Percentiles rank a stretch among this genome's conserved stretches.
Evolutionary conservation across 2,329 filamentous ascomycete genomes (phyloP).

Genomic region (Tolypocladium guangdongense): DNA sequence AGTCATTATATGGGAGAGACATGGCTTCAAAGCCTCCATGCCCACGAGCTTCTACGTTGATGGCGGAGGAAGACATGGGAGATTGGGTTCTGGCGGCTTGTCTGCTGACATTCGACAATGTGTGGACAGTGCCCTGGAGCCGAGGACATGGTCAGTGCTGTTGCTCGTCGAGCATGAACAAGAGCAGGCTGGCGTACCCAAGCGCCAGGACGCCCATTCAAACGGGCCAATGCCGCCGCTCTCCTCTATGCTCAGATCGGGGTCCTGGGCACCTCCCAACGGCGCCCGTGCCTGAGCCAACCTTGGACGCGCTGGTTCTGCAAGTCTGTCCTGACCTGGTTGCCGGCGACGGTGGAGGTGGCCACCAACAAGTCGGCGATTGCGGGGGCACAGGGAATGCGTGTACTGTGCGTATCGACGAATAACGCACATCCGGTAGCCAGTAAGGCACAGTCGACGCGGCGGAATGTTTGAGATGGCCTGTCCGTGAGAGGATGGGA

Average conservation of each 20-base stretch:
- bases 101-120: slow-evolving; percentile 5
- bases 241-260: slow-evolving; percentile 1
- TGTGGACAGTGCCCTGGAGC: slow-evolving; percentile 3
- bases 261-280: slow-evolving; percentile 3
- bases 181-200: slow-evolving; percentile 4
- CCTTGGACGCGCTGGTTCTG: not conserved
- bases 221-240: slow-evolving; percentile 5
- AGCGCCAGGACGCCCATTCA: slow-evolving; percentile 7
- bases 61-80: slow-evolving; percentile 11
- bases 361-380: not conserved
- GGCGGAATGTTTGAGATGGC: slow-evolving; percentile 1
- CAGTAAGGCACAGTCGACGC: not conserved
- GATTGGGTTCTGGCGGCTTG: slow-evolving; percentile 4
- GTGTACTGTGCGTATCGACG: not conserved
- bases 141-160: slow-evolving; percentile 7
- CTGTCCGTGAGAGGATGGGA: not conserved
- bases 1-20: slow-evolving; percentile 12
- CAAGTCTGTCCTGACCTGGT: slow-evolving; percentile 2
- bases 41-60: slow-evolving; percentile 9
- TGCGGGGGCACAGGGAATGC: slow-evolving; percentile 1
- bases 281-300: not conserved
- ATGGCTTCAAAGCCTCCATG: slow-evolving; percentile 10
- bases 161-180: not conserved
- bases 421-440: not conserved
- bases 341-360: slow-evolving; percentile 1